These are phyloP conservation scores for Moricandia arvensis DNA, from an alignment of 345 rosid species.

Conservation along the genomic window DNA sequence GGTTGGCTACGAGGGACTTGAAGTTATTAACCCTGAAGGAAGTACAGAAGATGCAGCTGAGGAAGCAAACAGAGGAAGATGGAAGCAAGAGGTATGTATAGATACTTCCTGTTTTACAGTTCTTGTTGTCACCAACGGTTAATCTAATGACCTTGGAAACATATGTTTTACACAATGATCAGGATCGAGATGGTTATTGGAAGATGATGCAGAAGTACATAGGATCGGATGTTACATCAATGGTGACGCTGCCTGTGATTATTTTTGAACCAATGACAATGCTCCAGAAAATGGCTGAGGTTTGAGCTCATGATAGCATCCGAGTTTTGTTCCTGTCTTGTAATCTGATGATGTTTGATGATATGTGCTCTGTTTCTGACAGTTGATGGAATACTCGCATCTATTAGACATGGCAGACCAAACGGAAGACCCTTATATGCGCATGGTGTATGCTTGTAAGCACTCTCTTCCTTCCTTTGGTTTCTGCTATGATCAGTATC, in stretches of 20 bases:
- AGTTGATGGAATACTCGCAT: conserved; percentile 96
- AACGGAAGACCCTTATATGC: conserved; percentile 93
- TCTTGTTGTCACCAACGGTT: background rate
- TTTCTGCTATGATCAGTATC: conserved; percentile 4
- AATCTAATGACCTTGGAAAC: background rate
- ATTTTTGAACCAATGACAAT: conserved; percentile 94
- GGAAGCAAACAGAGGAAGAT: conserved; percentile 92
- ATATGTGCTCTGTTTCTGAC: conserved; percentile 34
- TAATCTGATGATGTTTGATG: background rate
- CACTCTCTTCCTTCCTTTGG: conserved; percentile 22
- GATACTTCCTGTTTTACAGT: background rate
- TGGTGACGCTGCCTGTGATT: conserved; percentile 96
- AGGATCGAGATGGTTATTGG: conserved; percentile 96
- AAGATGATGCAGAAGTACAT: conserved; percentile 96
- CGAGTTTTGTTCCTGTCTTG: conserved; percentile 13
- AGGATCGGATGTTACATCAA: conserved; percentile 90
- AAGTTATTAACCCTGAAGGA: conserved; percentile 96
- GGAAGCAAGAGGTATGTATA: conserved; percentile 77
- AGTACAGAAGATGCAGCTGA: conserved; percentile 92
- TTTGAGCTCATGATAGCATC: too few relatives aligned
- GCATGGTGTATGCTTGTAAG: conserved; percentile 89
- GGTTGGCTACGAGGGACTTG: conserved; percentile 84
- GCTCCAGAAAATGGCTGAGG: conserved; percentile 99
- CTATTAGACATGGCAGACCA: conserved; percentile 84
- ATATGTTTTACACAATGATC: conserved; percentile 2